Conservation (phyloP, 176 grass and related monocot species). For the Musa itinerans region DNA sequence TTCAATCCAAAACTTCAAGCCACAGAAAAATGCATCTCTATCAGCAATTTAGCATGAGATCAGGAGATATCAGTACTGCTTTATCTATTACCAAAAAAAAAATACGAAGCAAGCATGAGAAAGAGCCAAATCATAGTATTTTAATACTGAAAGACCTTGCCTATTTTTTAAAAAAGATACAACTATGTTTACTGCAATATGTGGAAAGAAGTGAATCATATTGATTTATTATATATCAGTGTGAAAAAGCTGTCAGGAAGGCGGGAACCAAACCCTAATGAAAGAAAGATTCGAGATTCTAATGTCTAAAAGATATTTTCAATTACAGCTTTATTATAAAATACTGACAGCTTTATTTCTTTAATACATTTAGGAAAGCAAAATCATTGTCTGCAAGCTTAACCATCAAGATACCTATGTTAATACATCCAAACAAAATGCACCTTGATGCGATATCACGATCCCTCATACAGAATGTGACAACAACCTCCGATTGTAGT, state of each 20-base stretch:
- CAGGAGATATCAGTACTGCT: neutral
- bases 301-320: too few species aligned
- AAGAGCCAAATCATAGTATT: neutral
- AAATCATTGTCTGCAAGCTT: neutral
- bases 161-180: too few species aligned
- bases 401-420: neutral
- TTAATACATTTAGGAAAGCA: neutral
- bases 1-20: neutral
- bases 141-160: too few species aligned
- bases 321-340: too few species aligned
- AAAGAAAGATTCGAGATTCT: too few species aligned
- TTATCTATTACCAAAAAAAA: neutral
- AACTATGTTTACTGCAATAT: too few species aligned
- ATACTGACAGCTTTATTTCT: neutral
- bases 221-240: too few species aligned
- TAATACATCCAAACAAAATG: neutral
- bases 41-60: neutral
- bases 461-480: neutral
- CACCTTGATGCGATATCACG: neutral
- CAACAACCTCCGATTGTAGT: too few species aligned
- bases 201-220: too few species aligned
- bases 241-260: too few species aligned
- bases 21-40: neutral
- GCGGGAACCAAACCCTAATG: too few species aligned
- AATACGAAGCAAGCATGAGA: neutral